phyloP scores from a whole-genome alignment of 208 protist genomes.

The Plasmodiophora brassicae region DNA sequence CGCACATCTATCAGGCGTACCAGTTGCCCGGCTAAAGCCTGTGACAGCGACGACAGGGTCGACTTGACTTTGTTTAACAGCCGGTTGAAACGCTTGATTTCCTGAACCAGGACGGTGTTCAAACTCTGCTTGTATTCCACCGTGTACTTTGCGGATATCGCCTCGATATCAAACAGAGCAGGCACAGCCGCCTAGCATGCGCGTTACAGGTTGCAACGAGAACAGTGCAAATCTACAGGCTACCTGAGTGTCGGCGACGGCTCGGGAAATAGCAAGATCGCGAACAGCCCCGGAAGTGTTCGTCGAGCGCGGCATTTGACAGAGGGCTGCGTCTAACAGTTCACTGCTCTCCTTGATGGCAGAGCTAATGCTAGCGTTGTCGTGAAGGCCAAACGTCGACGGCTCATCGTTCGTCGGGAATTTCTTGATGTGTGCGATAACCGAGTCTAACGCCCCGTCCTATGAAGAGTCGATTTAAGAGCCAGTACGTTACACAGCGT shows the following conservation, averaged over 20 bases:
- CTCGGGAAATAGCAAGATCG: not conserved
- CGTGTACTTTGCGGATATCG: slow-evolving; percentile 73
- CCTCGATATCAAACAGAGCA: not conserved
- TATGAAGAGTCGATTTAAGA: not conserved
- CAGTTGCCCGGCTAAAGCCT: slow-evolving; percentile 25
- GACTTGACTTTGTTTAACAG: slow-evolving; percentile 51
- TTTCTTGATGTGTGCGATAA: slow-evolving; percentile 60
- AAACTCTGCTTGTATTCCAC: slow-evolving; percentile 92
- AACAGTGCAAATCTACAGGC: not conserved
- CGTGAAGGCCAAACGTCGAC: slow-evolving; percentile 84
- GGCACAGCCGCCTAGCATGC: not conserved
- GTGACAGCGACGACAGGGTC: slow-evolving; percentile 28
- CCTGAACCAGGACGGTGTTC: slow-evolving; percentile 95
- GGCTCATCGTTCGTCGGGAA: slow-evolving; percentile 82
- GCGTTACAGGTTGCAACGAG: not conserved
- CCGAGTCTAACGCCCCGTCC: not conserved
- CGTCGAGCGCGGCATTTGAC: slow-evolving; percentile 70
- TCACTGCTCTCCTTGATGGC: slow-evolving; percentile 75
- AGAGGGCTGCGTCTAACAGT: slow-evolving; percentile 75
- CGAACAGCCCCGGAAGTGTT: slow-evolving; percentile 57
- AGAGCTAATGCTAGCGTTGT: slow-evolving; percentile 85
- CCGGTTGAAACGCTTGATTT: slow-evolving; percentile 86
- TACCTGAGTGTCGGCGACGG: not conserved
- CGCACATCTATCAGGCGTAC: not conserved
- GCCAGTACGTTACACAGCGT: not conserved